Percentiles rank a stretch among this genome's conserved stretches.
Evolutionary conservation across 306 rosid genomes (phyloP).

Genomic region (Cucurbita ficifolia): DNA sequence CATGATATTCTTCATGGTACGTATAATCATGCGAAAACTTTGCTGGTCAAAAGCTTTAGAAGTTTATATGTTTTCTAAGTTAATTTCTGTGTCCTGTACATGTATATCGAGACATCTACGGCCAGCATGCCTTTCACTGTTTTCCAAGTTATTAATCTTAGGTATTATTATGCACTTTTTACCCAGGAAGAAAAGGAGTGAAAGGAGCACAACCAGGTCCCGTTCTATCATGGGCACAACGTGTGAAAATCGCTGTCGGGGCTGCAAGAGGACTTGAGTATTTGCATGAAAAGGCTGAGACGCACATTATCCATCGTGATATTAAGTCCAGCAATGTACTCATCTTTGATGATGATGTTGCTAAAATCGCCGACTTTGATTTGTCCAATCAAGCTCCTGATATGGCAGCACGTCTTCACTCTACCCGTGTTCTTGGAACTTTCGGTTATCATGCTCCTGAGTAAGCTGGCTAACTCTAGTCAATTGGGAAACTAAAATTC

Average conservation of each 20-base stretch:
- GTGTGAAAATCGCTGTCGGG: constrained; percentile 12
- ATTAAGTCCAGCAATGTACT: constrained; percentile 13
- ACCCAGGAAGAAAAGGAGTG: constrained; percentile 11
- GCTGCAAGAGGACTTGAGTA: constrained; percentile 11
- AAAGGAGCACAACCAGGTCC: constrained; percentile 14
- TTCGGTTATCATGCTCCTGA: constrained; percentile 15
- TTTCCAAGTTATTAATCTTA: background rate
- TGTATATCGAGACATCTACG: background rate
- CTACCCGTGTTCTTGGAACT: constrained; percentile 13
- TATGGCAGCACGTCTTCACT: constrained; percentile 14
- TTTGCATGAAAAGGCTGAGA: constrained; percentile 10
- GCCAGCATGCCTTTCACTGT: background rate
- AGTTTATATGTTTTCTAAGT: background rate
- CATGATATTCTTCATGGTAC: constrained; percentile 12
- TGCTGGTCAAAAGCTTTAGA: background rate
- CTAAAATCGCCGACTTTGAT: constrained; percentile 11
- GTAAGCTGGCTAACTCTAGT: background rate
- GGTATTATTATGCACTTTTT: background rate
- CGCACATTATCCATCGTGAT: constrained; percentile 10
- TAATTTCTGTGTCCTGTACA: background rate
- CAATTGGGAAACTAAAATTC: background rate
- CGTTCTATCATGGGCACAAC: constrained; percentile 9
- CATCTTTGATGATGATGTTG: constrained; percentile 10
- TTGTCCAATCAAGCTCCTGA: constrained; percentile 15
- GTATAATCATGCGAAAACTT: background rate